A percentile compares a stretch with the other conserved stretches of the same genome.
Evolutionary conservation across 148 eudicot species (phyloP).

Genomic region (Heliamphora exappendiculata): DNA sequence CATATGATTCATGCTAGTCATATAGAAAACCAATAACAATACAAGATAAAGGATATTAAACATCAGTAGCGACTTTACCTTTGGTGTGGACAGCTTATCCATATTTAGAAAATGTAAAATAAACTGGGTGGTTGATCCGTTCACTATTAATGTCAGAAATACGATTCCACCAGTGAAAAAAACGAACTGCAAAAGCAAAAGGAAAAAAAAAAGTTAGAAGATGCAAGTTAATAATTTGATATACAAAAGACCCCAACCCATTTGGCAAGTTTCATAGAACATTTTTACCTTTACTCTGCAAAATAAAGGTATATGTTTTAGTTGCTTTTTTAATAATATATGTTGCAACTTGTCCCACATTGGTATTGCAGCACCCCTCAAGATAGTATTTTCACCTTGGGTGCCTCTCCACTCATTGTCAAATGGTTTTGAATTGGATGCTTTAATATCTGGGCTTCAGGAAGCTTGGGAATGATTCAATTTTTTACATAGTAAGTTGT

Average conservation of each 20-base stretch:
- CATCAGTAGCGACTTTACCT: slow-evolving; percentile 38
- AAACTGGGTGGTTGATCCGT: slow-evolving; percentile 93
- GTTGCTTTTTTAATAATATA: not conserved
- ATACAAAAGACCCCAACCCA: not conserved
- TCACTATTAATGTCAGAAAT: slow-evolving; percentile 70
- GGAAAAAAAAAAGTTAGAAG: not conserved
- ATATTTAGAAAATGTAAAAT: slow-evolving; percentile 49
- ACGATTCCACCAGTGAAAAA: slow-evolving; percentile 95
- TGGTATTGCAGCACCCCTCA: no score
- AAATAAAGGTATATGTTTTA: not conserved
- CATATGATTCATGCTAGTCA: not conserved
- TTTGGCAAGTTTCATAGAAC: not conserved
- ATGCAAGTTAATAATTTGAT: not conserved
- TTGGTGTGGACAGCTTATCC: slow-evolving; percentile 67
- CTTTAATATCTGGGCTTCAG: no score
- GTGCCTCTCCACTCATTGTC: no score
- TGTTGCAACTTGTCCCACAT: no score
- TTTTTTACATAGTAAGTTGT: no score
- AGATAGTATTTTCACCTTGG: no score
- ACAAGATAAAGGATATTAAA: not conserved
- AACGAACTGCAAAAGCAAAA: slow-evolving; percentile 65
- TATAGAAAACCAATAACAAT: not conserved
- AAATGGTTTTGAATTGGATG: no score
- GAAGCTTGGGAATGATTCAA: no score
- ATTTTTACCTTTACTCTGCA: not conserved